Evolutionary conservation across 495 filamentous ascomycete species (phyloP).

Genomic region (Filosporella fistucella): DNA sequence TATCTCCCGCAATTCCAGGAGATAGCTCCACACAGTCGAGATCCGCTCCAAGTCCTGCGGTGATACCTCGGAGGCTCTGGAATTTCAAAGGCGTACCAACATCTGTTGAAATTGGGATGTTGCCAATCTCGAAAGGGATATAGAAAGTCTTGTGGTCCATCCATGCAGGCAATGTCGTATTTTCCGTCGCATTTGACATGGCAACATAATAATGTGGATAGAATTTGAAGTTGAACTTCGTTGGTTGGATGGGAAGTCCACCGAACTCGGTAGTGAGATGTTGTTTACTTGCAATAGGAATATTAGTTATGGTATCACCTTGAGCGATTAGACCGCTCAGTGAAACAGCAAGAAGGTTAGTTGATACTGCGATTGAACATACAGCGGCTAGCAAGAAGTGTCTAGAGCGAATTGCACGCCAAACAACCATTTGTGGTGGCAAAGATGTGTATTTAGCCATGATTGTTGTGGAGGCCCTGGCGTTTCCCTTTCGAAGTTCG

Average conservation of each 20-base stretch:
- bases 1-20: too few relatives aligned
- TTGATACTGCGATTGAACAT: constrained; percentile 30
- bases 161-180: constrained; percentile 32
- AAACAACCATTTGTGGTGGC: constrained; percentile 38
- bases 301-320: neutral
- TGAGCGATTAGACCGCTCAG: constrained; percentile 32
- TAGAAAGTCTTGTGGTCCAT: constrained; percentile 26
- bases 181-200: constrained; percentile 27
- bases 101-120: neutral
- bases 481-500: constrained; percentile 28
- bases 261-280: constrained; percentile 3
- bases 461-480: constrained; percentile 27
- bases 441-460: constrained; percentile 34
- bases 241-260: too few relatives aligned
- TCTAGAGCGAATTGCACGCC: constrained; percentile 28
- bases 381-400: constrained; percentile 34
- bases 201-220: constrained; percentile 26
- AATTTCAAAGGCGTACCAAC: neutral
- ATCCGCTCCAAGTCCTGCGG: constrained; percentile 23
- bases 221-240: too few relatives aligned
- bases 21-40: constrained; percentile 10
- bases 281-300: neutral
- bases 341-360: constrained; percentile 35
- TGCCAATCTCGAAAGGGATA: constrained; percentile 26
- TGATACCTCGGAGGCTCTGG: constrained; percentile 11